phyloP scores from a whole-genome alignment of 2,329 filamentous ascomycete genomes.

The Colletotrichum salicis region DNA sequence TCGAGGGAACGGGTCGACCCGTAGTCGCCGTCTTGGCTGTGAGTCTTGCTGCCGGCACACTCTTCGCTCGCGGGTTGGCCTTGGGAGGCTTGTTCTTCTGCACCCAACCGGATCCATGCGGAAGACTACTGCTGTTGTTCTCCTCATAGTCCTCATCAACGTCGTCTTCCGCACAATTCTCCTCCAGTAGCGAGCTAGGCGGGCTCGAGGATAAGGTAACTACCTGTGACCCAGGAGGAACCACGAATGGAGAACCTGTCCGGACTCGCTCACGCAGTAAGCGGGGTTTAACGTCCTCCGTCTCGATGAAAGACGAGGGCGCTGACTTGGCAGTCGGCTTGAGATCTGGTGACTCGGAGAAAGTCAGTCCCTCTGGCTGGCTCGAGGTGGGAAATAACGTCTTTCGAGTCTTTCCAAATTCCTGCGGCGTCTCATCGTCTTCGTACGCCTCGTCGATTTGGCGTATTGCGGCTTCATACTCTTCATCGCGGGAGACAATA shows the following conservation, averaged over 20 bases:
- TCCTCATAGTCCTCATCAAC: constrained; percentile 48
- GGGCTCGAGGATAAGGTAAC: constrained; percentile 44
- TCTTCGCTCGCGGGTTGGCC: constrained; percentile 8
- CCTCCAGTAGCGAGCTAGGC: constrained; percentile 36
- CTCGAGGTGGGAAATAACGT: constrained; percentile 47
- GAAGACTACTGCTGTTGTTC: constrained; percentile 28
- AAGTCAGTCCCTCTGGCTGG: constrained; percentile 40
- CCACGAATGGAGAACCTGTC: constrained; percentile 37
- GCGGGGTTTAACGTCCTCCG: background rate
- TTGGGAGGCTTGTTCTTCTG: constrained; percentile 34
- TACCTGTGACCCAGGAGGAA: constrained; percentile 46
- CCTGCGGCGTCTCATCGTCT: constrained; percentile 38
- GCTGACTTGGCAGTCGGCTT: constrained; percentile 35
- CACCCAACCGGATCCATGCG: constrained; percentile 36
- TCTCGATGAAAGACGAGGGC: constrained; percentile 7
- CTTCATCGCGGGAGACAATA: constrained; percentile 44
- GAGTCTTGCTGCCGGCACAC: constrained; percentile 6
- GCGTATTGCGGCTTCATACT: constrained; percentile 58
- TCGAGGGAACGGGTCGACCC: background rate
- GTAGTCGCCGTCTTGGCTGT: background rate
- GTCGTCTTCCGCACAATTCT: constrained; percentile 53
- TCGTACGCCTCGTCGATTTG: constrained; percentile 50
- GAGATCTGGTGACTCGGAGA: constrained; percentile 36
- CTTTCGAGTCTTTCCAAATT: constrained; percentile 14
- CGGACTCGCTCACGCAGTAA: background rate